phyloP scores from a whole-genome alignment of 345 rosid genomes.

The Abelmoschus esculentus region DNA sequence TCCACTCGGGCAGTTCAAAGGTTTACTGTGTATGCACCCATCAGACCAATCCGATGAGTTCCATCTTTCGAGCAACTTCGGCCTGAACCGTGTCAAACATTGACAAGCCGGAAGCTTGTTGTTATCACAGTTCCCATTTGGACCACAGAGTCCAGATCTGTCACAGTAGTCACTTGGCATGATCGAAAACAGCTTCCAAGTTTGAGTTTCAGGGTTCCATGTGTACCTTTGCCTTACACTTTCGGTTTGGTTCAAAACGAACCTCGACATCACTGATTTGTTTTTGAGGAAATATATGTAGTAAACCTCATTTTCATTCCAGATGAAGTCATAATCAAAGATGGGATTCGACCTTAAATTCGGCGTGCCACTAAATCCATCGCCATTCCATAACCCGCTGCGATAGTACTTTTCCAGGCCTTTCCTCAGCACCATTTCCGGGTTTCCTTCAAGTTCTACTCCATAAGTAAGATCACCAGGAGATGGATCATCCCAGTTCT shows the following conservation, averaged over 20 bases:
- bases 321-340: conserved; percentile 22
- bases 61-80: conserved; percentile 25
- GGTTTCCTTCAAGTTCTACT: background rate
- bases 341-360: background rate
- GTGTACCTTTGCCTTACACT: background rate
- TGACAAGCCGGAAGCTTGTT: conserved; percentile 31
- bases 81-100: conserved; percentile 34
- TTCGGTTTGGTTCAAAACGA: background rate
- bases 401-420: conserved; percentile 5
- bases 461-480: conserved; percentile 5
- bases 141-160: conserved; percentile 23
- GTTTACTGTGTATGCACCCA: conserved; percentile 32
- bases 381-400: conserved; percentile 48
- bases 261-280: background rate
- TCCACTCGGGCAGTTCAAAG: conserved; percentile 20
- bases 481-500: conserved; percentile 13
- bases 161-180: conserved; percentile 4
- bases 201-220: background rate
- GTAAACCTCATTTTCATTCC: conserved; percentile 20
- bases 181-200: background rate
- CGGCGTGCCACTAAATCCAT: conserved; percentile 26
- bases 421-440: conserved; percentile 11
- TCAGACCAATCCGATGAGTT: conserved; percentile 29
- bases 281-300: conserved; percentile 21
- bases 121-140: conserved; percentile 29